A percentile compares a stretch with the other conserved stretches of the same genome.
Evolutionary conservation across 2,329 filamentous ascomycete genomes (phyloP).

Genomic region (Claviceps sp.): DNA sequence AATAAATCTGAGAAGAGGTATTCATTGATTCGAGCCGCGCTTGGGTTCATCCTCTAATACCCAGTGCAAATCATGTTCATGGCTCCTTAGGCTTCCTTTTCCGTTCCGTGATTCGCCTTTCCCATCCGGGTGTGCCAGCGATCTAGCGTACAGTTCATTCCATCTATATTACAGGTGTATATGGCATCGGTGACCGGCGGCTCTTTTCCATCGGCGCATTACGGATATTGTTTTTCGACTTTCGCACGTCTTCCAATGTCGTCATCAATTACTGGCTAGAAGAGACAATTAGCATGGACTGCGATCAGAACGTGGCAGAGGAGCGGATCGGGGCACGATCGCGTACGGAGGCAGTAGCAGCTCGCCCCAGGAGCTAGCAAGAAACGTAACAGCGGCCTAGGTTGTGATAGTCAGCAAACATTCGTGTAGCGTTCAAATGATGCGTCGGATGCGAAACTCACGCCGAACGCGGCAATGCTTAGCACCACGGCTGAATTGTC

Average conservation of each 20-base stretch:
- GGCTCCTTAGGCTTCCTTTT: not conserved
- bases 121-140: not conserved
- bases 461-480: conserved; percentile 54
- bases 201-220: not conserved
- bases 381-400: conserved; percentile 38
- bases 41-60: not conserved
- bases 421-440: not conserved
- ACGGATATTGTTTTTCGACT: not conserved
- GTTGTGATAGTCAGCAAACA: conserved; percentile 4
- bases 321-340: not conserved
- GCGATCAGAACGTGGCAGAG: not conserved
- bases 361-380: conserved; percentile 55
- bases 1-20: not conserved
- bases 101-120: not conserved
- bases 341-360: conserved; percentile 51
- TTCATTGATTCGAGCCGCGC: not conserved
- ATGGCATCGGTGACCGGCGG: not conserved
- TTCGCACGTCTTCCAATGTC: not conserved
- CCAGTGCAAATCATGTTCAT: not conserved
- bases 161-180: conserved; percentile 16
- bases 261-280: conserved; percentile 1
- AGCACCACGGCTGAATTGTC: conserved; percentile 58
- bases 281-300: not conserved
- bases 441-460: conserved; percentile 27
- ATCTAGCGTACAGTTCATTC: conserved; percentile 2